A percentile compares a stretch with the other conserved stretches of the same genome.
These are phyloP conservation scores for Taxawa tesnikishii DNA, from an alignment of 2,329 filamentous ascomycete genomes.

Conservation along the genomic window DNA sequence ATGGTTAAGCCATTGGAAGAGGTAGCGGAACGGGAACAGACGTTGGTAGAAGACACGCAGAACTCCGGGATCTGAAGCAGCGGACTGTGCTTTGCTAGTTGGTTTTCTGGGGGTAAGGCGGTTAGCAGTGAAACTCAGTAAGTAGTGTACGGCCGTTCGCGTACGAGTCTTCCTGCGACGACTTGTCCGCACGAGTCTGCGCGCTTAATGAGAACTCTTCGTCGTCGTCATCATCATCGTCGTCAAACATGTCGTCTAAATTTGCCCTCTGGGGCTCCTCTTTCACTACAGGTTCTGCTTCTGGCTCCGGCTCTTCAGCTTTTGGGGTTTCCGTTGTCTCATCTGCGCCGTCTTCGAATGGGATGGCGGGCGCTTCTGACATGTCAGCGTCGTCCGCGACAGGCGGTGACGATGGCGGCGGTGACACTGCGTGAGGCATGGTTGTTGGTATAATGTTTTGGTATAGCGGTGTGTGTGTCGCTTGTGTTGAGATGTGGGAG, in stretches of 20 bases:
- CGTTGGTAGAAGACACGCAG: conserved; percentile 94
- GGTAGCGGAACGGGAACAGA: conserved; percentile 83
- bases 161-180: conserved; percentile 28
- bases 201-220: conserved; percentile 46
- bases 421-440: conserved; percentile 37
- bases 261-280: conserved; percentile 20
- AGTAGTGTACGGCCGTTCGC: conserved; percentile 7
- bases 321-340: conserved; percentile 7
- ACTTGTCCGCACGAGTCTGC: conserved; percentile 30
- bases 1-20: conserved; percentile 98
- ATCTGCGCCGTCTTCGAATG: conserved; percentile 2
- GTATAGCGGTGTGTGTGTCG: not conserved
- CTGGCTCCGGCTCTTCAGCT: too few relatives aligned
- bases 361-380: conserved; percentile 16
- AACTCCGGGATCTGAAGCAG: conserved; percentile 60
- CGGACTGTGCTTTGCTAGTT: conserved; percentile 25
- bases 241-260: conserved; percentile 49
- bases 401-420: conserved; percentile 20
- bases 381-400: conserved; percentile 20
- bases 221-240: conserved; percentile 43
- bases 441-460: conserved; percentile 2
- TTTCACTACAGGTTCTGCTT: conserved; percentile 9
- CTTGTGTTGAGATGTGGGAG: not conserved
- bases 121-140: conserved; percentile 10
- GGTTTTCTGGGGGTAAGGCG: conserved; percentile 17